A percentile compares a stretch with the other conserved stretches of the same genome.
Evolutionary conservation across 2,329 filamentous ascomycete genomes (phyloP).

Genomic region (Pseudopyrenochaeta lycopersici): DNA sequence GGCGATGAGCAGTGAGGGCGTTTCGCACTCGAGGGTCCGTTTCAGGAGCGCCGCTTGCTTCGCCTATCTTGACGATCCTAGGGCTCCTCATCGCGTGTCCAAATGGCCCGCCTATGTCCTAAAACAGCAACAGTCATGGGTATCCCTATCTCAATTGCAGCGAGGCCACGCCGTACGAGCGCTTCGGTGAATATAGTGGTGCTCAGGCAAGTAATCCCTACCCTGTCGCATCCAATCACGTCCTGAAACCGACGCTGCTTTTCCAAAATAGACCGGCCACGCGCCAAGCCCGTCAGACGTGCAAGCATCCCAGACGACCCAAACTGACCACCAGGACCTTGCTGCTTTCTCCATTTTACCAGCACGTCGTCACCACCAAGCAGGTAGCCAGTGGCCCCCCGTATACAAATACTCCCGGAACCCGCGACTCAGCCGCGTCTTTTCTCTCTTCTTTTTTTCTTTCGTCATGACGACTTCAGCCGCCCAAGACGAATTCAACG

Average conservation of each 20-base stretch:
- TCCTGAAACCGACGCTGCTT: slow-evolving; percentile 11
- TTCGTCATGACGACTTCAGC: slow-evolving; percentile 53
- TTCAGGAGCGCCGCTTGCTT: slow-evolving; percentile 24
- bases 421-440: slow-evolving; percentile 8
- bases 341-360: slow-evolving; percentile 11
- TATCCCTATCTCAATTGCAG: slow-evolving; percentile 4
- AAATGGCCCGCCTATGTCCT: slow-evolving; percentile 27
- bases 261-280: slow-evolving; percentile 15
- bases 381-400: background rate
- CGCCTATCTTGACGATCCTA: slow-evolving; percentile 29
- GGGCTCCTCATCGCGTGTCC: slow-evolving; percentile 21
- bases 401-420: slow-evolving; percentile 35
- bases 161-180: background rate
- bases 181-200: slow-evolving; percentile 1
- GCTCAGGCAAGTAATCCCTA: too few species aligned
- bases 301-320: slow-evolving; percentile 1
- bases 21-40: slow-evolving; percentile 32
- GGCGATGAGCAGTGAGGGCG: slow-evolving; percentile 20
- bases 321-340: slow-evolving; percentile 11
- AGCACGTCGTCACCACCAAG: slow-evolving; percentile 3
- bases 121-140: slow-evolving; percentile 10
- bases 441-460: slow-evolving; percentile 14
- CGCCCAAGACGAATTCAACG: slow-evolving; percentile 62
- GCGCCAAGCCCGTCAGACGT: slow-evolving; percentile 16
- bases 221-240: background rate